phyloP scores from a whole-genome alignment of 1,139 yeast genomes.

The Yamadazyma buinensis region DNA sequence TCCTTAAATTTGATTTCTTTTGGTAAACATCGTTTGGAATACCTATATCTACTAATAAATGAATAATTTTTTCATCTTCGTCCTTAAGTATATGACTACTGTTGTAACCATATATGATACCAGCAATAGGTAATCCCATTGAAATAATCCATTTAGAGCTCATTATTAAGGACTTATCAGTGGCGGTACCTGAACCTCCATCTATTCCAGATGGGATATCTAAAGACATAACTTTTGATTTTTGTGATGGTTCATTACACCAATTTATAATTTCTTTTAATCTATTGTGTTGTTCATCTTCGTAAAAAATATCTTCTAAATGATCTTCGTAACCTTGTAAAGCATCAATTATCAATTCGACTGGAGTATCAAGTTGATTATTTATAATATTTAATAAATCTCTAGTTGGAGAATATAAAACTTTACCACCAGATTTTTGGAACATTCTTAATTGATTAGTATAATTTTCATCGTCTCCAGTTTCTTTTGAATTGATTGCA shows the following conservation, averaged over 20 bases:
- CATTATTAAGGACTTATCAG: slow-evolving; percentile 26
- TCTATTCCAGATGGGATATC: slow-evolving; percentile 86
- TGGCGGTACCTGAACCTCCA: slow-evolving; percentile 70
- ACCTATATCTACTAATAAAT: slow-evolving; percentile 66
- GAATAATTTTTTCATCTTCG: slow-evolving; percentile 38
- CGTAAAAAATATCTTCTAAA: slow-evolving; percentile 46
- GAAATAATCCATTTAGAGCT: slow-evolving; percentile 58
- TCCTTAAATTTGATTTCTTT: slow-evolving; percentile 37
- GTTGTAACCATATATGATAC: slow-evolving; percentile 59
- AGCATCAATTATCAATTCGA: slow-evolving; percentile 76
- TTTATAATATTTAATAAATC: slow-evolving; percentile 29
- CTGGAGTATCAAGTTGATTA: slow-evolving; percentile 62
- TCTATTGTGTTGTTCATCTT: slow-evolving; percentile 39
- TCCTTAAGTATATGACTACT: slow-evolving; percentile 26
- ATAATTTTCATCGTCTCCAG: slow-evolving; percentile 23
- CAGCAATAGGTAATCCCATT: slow-evolving; percentile 70
- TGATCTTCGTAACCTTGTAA: slow-evolving; percentile 80
- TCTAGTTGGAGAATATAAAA: slow-evolving; percentile 30
- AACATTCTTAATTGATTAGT: slow-evolving; percentile 51
- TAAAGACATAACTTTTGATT: slow-evolving; percentile 57
- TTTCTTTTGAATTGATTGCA: slow-evolving; percentile 33
- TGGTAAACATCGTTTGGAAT: slow-evolving; percentile 52
- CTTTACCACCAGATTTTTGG: slow-evolving; percentile 45
- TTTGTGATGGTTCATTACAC: slow-evolving; percentile 56
- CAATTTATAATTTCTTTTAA: slow-evolving; percentile 43